Base-by-base conservation (phyloP, 345 rosid species). In the Hibiscus trionum region DNA sequence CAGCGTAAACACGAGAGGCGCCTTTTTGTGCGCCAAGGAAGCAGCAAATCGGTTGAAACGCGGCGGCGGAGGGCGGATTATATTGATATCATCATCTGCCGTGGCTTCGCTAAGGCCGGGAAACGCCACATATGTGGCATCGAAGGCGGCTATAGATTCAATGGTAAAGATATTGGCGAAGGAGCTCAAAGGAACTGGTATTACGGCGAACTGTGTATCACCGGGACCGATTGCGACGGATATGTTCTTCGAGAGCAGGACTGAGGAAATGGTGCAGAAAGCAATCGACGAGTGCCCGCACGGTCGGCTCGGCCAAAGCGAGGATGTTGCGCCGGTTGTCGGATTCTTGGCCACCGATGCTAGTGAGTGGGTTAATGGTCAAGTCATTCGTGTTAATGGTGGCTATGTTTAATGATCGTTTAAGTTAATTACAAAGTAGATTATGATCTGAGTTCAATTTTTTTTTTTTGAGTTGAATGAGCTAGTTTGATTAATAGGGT, bases 351-450 rank as follows among this genome's bases (percentile, higher is more conserved):
- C 83, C 4, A 26, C 71, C 26, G 86, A 86, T 72, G 86, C 77
- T 15, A 84, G 88, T 24, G 84, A 84, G 70, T 87, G 88, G 90
- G 65, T 86, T 57, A 86, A 86, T 68, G 90, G 88, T 8, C 90
- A 83, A 24, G 80, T 83, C 17, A 64, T 83, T 17, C 71, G 84
- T 31, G 85, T 52, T 50, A 87, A 83, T 47, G 88, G 87, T 29
- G 90, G 90, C 16, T 82, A 19, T 44, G 2, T 65, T 11, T 65
- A 29, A 65, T 53, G 24, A 52, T 50, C 17, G 2, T 49, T 1
- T 49, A 14, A 3, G 17, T 49, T 63, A 8, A n/a, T 16, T 61
- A 1, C 37, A 33, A 26, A 11, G 5, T 11, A 11, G n/a, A 58
- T 24, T 58, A 24, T 26, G 35, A 4, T 58, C 3, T 2, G 16